Evolutionary conservation across 208 protist genomes (phyloP).

Genomic region (Vickermania ingenoplastis): DNA sequence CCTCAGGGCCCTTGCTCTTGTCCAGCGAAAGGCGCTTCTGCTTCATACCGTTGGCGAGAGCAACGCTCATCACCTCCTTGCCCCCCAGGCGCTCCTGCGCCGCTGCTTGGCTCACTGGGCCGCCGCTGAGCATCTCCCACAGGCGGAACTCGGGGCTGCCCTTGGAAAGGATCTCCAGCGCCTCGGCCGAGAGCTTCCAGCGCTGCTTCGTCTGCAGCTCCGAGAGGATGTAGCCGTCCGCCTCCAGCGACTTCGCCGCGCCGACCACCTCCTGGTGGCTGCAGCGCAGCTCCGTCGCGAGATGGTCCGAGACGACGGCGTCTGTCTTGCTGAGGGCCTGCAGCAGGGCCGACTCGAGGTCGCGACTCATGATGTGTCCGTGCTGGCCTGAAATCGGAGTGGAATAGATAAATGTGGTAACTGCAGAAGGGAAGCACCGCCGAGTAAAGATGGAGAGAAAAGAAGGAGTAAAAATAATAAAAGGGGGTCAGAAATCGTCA

Average conservation of each 20-base stretch:
- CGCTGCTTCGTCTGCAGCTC: constrained; percentile 33
- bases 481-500: too few relatives aligned
- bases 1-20: constrained; percentile 56
- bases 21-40: constrained; percentile 83
- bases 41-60: constrained; percentile 91
- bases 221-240: constrained; percentile 67
- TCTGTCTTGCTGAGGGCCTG: constrained; percentile 26
- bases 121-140: constrained; percentile 34
- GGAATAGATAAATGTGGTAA: too few relatives aligned
- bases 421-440: too few relatives aligned
- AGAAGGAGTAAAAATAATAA: too few relatives aligned
- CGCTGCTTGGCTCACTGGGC: constrained; percentile 26
- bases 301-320: constrained; percentile 31
- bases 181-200: constrained; percentile 79
- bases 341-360: constrained; percentile 31
- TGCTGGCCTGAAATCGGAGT: background rate
- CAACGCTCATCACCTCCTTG: constrained; percentile 54
- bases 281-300: constrained; percentile 40
- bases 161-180: constrained; percentile 49
- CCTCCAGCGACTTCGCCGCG: constrained; percentile 84
- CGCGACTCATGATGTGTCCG: constrained; percentile 12
- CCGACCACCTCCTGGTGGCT: constrained; percentile 88
- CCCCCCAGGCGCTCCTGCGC: constrained; percentile 39
- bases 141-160: constrained; percentile 89
- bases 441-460: too few relatives aligned